A percentile compares a stretch with the other conserved stretches of the same genome.
phyloP scores from a whole-genome alignment of 1,284 basidiomycete genomes.

The Leccinum subspadiceum region DNA sequence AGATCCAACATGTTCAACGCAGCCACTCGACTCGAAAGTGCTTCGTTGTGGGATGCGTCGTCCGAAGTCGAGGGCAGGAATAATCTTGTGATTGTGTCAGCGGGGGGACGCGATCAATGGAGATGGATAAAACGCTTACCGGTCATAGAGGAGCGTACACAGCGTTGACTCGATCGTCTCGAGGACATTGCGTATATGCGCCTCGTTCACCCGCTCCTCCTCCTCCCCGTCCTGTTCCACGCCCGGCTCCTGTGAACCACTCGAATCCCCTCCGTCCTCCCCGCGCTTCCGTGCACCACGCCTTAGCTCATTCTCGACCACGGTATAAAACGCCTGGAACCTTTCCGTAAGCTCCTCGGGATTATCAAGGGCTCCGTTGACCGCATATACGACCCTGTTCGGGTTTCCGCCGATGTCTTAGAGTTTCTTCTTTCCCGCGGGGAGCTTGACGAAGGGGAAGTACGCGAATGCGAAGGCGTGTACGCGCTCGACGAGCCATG shows the following conservation, averaged over 20 bases:
- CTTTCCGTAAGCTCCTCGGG: conserved; percentile 54
- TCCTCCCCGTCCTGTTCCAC: conserved; percentile 27
- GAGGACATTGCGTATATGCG: conserved; percentile 53
- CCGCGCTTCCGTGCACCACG: conserved; percentile 19
- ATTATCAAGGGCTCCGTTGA: conserved; percentile 39
- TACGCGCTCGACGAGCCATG: conserved; percentile 67
- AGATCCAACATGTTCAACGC: conserved; percentile 90
- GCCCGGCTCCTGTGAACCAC: neutral
- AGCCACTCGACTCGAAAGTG: conserved; percentile 82
- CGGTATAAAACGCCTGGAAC: conserved; percentile 76
- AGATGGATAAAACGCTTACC: conserved; percentile 15
- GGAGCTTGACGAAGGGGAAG: conserved; percentile 48
- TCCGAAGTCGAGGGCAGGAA: conserved; percentile 70
- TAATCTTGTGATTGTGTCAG: conserved; percentile 38
- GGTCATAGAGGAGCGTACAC: conserved; percentile 69
- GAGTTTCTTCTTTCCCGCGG: conserved; percentile 30
- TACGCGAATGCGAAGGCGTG: conserved; percentile 49
- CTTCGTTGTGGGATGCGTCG: conserved; percentile 84
- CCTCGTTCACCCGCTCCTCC: conserved; percentile 34
- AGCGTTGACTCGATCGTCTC: conserved; percentile 72
- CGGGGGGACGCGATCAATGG: neutral
- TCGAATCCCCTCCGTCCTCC: conserved; percentile 17
- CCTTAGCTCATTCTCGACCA: conserved; percentile 53
- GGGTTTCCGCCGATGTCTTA: conserved; percentile 37
- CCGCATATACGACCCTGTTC: conserved; percentile 32